Evolutionary conservation across 305 asterid species (phyloP).

Genomic region (Caryopteris hybrid): DNA sequence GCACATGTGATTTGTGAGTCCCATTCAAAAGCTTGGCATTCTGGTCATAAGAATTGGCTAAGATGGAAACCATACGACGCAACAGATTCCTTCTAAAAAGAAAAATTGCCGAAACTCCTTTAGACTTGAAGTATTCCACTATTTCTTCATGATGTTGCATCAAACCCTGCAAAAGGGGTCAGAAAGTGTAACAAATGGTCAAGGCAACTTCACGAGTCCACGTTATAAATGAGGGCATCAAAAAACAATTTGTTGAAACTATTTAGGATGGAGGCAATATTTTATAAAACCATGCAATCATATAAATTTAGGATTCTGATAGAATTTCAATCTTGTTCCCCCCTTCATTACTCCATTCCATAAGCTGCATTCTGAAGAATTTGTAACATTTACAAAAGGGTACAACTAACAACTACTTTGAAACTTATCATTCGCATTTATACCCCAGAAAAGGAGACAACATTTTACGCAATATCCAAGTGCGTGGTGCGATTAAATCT

Average conservation of each 20-base stretch:
- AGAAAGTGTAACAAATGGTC: not conserved
- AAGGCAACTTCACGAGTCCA: not conserved
- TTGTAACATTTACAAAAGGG: too few species aligned
- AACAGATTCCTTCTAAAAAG: slow-evolving; percentile 79
- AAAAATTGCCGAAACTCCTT: slow-evolving; percentile 75
- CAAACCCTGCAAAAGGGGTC: slow-evolving; percentile 57
- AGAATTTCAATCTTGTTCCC: too few species aligned
- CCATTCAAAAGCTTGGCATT: slow-evolving; percentile 72
- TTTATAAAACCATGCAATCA: not conserved
- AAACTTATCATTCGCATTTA: too few species aligned
- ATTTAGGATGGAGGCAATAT: not conserved
- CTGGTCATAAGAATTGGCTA: slow-evolving; percentile 84
- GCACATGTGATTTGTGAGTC: slow-evolving; percentile 91
- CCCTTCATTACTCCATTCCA: too few species aligned
- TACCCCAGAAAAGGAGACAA: not conserved
- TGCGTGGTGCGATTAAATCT: not conserved
- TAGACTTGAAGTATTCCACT: slow-evolving; percentile 62
- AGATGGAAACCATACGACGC: slow-evolving; percentile 75
- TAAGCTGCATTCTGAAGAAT: too few species aligned
- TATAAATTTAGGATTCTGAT: too few species aligned
- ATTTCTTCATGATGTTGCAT: slow-evolving; percentile 72
- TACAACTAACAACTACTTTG: too few species aligned
- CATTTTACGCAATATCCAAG: not conserved
- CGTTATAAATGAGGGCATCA: too few species aligned
- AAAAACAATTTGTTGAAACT: not conserved